These are phyloP conservation scores for Colletotrichum sp. DNA, from an alignment of 2,329 filamentous ascomycete species.

Conservation along the genomic window DNA sequence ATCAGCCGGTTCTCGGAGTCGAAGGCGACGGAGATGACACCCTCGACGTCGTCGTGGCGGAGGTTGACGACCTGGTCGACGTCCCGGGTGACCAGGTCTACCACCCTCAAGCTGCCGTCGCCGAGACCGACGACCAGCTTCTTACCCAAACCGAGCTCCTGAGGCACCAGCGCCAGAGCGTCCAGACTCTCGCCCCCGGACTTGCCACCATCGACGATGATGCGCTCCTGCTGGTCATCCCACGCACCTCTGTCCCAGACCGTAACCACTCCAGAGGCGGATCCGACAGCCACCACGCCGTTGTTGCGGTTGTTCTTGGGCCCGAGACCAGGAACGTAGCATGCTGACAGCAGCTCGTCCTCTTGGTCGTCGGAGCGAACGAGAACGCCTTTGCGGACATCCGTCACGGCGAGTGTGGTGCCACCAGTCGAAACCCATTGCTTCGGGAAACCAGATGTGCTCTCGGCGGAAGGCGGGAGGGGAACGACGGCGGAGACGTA, in stretches of 20 bases:
- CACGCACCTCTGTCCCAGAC: conserved; percentile 94
- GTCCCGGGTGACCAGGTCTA: conserved; percentile 76
- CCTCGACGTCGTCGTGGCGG: conserved; percentile 85
- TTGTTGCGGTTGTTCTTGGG: conserved; percentile 70
- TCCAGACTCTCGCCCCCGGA: conserved; percentile 80
- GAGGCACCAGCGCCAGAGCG: conserved; percentile 74
- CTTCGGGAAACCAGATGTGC: conserved; percentile 88
- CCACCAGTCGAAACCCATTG: conserved; percentile 96
- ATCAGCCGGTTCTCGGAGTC: conserved; percentile 88
- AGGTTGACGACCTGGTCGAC: conserved; percentile 67
- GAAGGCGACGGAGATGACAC: conserved; percentile 81
- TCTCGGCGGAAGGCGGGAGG: conserved; percentile 78
- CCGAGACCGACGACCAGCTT: conserved; percentile 82
- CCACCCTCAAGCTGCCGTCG: conserved; percentile 79
- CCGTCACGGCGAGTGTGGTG: conserved; percentile 88
- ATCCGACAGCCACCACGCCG: conserved; percentile 78
- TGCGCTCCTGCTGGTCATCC: conserved; percentile 93
- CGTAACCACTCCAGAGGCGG: conserved; percentile 80
- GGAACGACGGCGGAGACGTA: conserved; percentile 90
- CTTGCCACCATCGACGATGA: conserved; percentile 72
- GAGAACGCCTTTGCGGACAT: conserved; percentile 84
- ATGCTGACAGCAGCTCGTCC: conserved; percentile 85
- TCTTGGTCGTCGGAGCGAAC: conserved; percentile 94
- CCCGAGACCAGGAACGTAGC: conserved; percentile 78
- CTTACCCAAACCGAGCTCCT: conserved; percentile 72